Base-by-base conservation (phyloP, 2,329 filamentous ascomycete species). In the Verticillium zaregamsianum region DNA sequence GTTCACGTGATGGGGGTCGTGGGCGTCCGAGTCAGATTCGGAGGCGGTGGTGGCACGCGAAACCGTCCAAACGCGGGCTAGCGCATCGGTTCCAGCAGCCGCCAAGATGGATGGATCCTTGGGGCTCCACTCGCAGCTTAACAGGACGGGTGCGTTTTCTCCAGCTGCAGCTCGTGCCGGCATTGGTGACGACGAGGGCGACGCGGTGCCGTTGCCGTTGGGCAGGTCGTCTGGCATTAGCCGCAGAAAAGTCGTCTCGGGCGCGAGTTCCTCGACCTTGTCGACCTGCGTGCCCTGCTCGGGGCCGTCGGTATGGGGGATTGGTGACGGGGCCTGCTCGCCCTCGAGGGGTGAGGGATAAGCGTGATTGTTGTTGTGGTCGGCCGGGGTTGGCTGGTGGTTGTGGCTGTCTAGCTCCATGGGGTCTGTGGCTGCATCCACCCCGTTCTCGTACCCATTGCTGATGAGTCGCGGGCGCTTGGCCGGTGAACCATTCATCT, bases 51-150 rank as follows among this genome's bases (percentile, higher is more conserved):
- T 75, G 71, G 78, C 79, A 81, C 82, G 82, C 73, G 83, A 82
- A 68, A 89, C 74, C 65, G 83, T 87, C 86, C 86, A 89, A 77
- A 89, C 81, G 66, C 86, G 86, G 80, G 86, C 86, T 85, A 89
- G 85, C 76, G 86, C 85, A 80, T 89, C 86, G 73, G 85, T 88
- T 70, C 86, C 86, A 78, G 84, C 86, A 80, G 85, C 86, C 75
- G 86, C 86, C 80, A 89, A 80, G 76, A 87, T 78, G 63, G 82
- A 85, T 73, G 86, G 83, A 79, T 89, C 82, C 75, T 74, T 80
- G 68, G 86, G 86, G 79, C 84, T 88, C 84, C 86, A 89, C 80
- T 87, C 85, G 82, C 86, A 88, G 75, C 88, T 85, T 78, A 89
- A 80, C 74, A 89, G 77, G 70, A 87, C 81, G 72, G 86, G 84